Evolutionary conservation across 352 stramenopile genomes (phyloP).

Genomic region (Discostella stelligera): DNA sequence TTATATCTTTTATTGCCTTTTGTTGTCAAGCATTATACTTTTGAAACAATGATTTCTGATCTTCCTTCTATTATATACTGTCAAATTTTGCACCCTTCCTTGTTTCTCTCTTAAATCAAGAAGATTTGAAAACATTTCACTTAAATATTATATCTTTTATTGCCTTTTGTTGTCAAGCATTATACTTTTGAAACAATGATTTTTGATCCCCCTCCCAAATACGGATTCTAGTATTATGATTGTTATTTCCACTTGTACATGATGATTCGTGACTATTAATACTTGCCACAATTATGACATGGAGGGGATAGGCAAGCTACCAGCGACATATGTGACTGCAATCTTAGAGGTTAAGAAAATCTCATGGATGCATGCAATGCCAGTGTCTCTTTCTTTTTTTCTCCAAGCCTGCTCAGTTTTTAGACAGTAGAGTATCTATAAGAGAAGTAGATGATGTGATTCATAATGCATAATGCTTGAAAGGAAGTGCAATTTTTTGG

Average conservation of each 20-base stretch:
- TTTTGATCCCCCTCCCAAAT: slow-evolving; percentile 41
- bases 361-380: slow-evolving; percentile 25
- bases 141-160: slow-evolving; percentile 23
- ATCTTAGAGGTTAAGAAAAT: slow-evolving; percentile 25
- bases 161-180: slow-evolving; percentile 9
- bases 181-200: slow-evolving; percentile 43
- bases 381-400: slow-evolving; percentile 44
- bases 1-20: slow-evolving; percentile 20
- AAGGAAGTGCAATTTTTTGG: no score
- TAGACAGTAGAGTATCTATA: slow-evolving; percentile 1
- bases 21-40: slow-evolving; percentile 31
- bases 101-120: slow-evolving; percentile 7
- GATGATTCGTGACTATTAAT: no score
- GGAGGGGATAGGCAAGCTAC: slow-evolving; percentile 38
- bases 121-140: slow-evolving; percentile 29
- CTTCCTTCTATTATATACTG: no score
- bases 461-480: slow-evolving; percentile 9
- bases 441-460: not conserved
- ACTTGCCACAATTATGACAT: slow-evolving; percentile 26
- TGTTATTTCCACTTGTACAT: not conserved
- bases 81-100: no score
- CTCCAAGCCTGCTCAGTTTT: no score
- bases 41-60: slow-evolving; percentile 40
- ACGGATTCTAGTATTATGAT: not conserved
- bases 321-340: slow-evolving; percentile 12